phyloP scores from a whole-genome alignment of 345 rosid species.

The Microthlaspi erraticum region DNA sequence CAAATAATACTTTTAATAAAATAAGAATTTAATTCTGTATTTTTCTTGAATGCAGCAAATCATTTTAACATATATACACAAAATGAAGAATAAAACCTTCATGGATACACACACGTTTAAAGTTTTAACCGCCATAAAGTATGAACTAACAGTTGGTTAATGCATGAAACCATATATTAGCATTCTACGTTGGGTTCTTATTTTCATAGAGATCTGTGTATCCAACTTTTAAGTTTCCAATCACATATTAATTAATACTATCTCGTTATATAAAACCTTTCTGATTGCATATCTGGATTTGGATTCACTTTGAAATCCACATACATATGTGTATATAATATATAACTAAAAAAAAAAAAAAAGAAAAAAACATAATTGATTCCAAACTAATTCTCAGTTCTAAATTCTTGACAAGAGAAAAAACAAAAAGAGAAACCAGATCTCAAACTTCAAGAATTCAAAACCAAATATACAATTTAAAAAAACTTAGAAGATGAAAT shows the following conservation, averaged over 20 bases:
- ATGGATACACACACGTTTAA: constrained; percentile 29
- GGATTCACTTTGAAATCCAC: neutral
- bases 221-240: constrained; percentile 24
- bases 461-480: neutral
- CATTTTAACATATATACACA: neutral
- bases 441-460: constrained; percentile 3
- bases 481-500: neutral
- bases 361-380: neutral
- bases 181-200: constrained; percentile 46
- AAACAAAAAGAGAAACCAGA: constrained; percentile 15
- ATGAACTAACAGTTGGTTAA: constrained; percentile 42
- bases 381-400: constrained; percentile 12
- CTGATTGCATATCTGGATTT: constrained; percentile 18
- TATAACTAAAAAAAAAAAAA: neutral
- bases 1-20: neutral
- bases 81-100: constrained; percentile 4
- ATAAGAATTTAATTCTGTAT: too few species aligned
- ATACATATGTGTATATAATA: neutral
- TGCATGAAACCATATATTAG: constrained; percentile 43
- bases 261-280: constrained; percentile 13
- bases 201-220: constrained; percentile 42
- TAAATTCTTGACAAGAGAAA: neutral
- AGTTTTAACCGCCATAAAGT: constrained; percentile 30
- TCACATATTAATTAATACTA: constrained; percentile 19
- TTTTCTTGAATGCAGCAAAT: neutral